Base-by-base conservation (phyloP, 371 early-diverging fungal genomes). In the Rhizopus delemar region DNA sequence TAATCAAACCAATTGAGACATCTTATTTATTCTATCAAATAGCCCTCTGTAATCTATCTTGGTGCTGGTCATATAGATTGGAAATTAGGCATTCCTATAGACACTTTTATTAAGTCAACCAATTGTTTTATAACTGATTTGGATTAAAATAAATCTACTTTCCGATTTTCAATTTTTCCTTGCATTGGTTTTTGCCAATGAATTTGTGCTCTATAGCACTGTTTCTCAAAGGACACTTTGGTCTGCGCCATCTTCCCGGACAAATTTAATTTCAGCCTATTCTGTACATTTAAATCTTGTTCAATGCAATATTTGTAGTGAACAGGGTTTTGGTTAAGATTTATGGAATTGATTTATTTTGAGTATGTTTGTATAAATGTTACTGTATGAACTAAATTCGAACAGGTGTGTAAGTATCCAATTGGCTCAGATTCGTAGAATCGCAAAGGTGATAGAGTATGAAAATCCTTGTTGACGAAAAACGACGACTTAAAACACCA, bases 51-150 rank as follows among this genome's bases (percentile, higher is more conserved):
- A 3, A 65, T 93, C 13, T 93, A 78, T 63, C 73, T 94, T n/a
- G 95, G 95, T 28, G 93, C 90, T 34, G 96, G 96, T 0, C 91
- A 94, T 70, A 73, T 88, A 7, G 94, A 95, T 65, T 94, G 90
- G 90, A 95, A 95, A 66, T 63, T 93, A 8, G 87, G 86, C 5
- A 56, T 93, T 43, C 89, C 93, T 15, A 77, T 91, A 2, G 62
- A 77, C 3, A 71, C 63, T 5, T 89, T 94, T 62, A 69, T 93
- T 15, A 62, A 79, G 5, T 74, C 73, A 4, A 83, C 88, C 0
- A 43, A 66, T 4, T 86, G 89, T 52, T 68, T 76, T 57, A 66
- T 93, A 2, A 78, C 80, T 7, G 88, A 92, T 65, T 57, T 88
- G 45, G 83, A 84, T 45, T 81, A 71, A 59, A 60, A 15, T 16